Base-by-base conservation (phyloP, 495 filamentous ascomycete species). In the Podospora conica region DNA sequence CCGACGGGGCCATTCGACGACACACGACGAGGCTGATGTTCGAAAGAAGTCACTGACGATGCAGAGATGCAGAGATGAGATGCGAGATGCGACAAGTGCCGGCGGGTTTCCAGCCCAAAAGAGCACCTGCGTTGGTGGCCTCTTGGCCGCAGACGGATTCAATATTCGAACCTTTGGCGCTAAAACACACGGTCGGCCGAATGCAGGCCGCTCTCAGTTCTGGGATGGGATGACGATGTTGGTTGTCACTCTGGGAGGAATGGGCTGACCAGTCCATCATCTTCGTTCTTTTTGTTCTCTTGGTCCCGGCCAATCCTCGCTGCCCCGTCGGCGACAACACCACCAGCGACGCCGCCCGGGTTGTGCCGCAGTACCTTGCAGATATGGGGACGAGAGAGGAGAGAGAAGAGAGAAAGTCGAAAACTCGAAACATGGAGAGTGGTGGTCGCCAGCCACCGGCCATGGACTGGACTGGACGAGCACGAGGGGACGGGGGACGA, bases 301-400 rank as follows among this genome's bases (percentile, higher is more conserved):
- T n/a, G n/a, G n/a, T n/a, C n/a, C n/a, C n/a, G n/a, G n/a, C 18
- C 29, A 33, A 11, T 33, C 29, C 29, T 12, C 29, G 29, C 10
- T 11, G 12, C 29, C 2, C 6, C 25, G 25, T 27, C 29, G 9
- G 3, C 29, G 9, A 9, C 40, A 8, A 48, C 40, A 48, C 40
- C 25, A 18, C 23, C 22, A 31, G 53, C 29, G 61, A 55, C 64
- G 67, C 69, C 67, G 64, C 69, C 69, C 66, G 67, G 61, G 62
- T 69, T 61, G 55, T 66, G 66, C 33, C 60, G 31, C 61, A 48
- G 67, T 69, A 60, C 68, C 65, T 69, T 69, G 68, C 68, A 69
- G 58, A 24, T 11, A n/a, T n/a, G n/a, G n/a, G n/a, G n/a, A n/a
- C n/a, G n/a, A n/a, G n/a, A n/a, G n/a, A n/a, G n/a, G n/a, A n/a